phyloP scores from a whole-genome alignment of 2,329 filamentous ascomycete species.

The Nannizzia gypsea region DNA sequence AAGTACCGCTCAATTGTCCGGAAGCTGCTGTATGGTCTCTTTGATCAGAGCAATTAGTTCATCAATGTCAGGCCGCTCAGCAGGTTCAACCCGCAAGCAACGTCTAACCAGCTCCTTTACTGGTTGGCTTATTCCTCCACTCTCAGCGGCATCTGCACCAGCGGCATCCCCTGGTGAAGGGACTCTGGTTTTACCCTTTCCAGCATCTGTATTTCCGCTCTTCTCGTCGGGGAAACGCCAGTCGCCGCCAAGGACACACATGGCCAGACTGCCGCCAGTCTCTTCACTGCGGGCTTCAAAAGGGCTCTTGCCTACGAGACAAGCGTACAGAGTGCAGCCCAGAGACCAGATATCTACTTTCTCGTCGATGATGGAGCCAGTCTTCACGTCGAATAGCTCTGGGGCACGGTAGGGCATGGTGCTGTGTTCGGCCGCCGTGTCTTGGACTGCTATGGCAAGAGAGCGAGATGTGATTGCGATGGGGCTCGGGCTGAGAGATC shows the following conservation, averaged over 20 bases:
- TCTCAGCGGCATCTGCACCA: constrained; percentile 8
- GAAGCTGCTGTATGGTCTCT: constrained; percentile 47
- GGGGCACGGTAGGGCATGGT: constrained; percentile 98
- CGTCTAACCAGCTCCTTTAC: constrained; percentile 79
- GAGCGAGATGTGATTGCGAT: constrained; percentile 82
- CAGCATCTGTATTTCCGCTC: constrained; percentile 49
- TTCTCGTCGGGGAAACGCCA: constrained; percentile 89
- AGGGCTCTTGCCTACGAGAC: constrained; percentile 88
- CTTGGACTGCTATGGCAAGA: constrained; percentile 81
- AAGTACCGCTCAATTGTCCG: constrained; percentile 6
- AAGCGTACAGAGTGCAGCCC: constrained; percentile 95
- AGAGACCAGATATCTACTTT: constrained; percentile 98
- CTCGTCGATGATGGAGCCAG: constrained; percentile 78
- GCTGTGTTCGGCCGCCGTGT: constrained; percentile 87
- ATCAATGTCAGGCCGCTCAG: constrained; percentile 75
- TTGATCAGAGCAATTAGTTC: constrained; percentile 73
- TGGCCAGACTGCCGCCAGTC: constrained; percentile 82
- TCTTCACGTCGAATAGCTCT: constrained; percentile 96
- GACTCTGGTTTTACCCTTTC: constrained; percentile 27
- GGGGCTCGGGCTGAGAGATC: constrained; percentile 76
- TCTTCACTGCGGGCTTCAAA: constrained; percentile 95
- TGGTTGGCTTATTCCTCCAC: constrained; percentile 54
- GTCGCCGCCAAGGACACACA: constrained; percentile 86
- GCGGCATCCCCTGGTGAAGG: constrained; percentile 21
- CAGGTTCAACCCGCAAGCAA: constrained; percentile 77